These are phyloP conservation scores for Thalassiosira hispida DNA, from an alignment of 352 stramenopile genomes.

Conservation along the genomic window DNA sequence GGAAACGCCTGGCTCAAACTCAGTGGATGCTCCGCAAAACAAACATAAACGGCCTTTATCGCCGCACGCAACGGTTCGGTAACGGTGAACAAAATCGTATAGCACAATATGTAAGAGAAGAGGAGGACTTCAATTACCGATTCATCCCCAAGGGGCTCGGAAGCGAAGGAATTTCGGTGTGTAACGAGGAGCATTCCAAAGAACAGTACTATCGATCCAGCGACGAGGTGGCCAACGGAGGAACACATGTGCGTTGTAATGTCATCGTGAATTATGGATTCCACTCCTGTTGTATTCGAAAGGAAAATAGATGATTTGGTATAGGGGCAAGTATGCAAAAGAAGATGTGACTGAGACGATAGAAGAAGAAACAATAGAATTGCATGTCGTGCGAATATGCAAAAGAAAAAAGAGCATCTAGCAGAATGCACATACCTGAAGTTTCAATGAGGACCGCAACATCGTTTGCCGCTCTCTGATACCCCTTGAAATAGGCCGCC, in stretches of 20 bases:
- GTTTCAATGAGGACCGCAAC: slow-evolving; percentile 77
- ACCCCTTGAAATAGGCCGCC: slow-evolving; percentile 79
- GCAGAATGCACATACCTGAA: slow-evolving; percentile 55
- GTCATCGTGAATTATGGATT: slow-evolving; percentile 83
- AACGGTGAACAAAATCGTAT: slow-evolving; percentile 80
- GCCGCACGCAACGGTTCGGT: slow-evolving; percentile 78
- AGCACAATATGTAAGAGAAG: slow-evolving; percentile 73
- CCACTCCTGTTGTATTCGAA: slow-evolving; percentile 52
- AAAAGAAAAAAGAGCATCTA: too few species aligned
- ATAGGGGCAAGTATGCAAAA: background rate
- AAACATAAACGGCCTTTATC: slow-evolving; percentile 83
- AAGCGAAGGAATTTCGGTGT: slow-evolving; percentile 50
- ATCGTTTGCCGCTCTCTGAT: slow-evolving; percentile 75
- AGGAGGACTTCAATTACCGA: slow-evolving; percentile 70
- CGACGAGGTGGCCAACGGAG: slow-evolving; percentile 62
- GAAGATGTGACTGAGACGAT: too few species aligned
- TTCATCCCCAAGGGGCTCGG: slow-evolving; percentile 32
- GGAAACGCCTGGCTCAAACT: slow-evolving; percentile 78
- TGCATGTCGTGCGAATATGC: background rate
- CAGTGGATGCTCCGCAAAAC: slow-evolving; percentile 78
- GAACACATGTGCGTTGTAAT: slow-evolving; percentile 80
- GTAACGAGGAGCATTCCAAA: slow-evolving; percentile 63
- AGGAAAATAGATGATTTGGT: background rate
- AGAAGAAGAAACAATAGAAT: background rate
- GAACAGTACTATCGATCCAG: slow-evolving; percentile 68